Base-by-base conservation (phyloP, 768 basidiomycete species). In the Tricholoma saponaceum region DNA sequence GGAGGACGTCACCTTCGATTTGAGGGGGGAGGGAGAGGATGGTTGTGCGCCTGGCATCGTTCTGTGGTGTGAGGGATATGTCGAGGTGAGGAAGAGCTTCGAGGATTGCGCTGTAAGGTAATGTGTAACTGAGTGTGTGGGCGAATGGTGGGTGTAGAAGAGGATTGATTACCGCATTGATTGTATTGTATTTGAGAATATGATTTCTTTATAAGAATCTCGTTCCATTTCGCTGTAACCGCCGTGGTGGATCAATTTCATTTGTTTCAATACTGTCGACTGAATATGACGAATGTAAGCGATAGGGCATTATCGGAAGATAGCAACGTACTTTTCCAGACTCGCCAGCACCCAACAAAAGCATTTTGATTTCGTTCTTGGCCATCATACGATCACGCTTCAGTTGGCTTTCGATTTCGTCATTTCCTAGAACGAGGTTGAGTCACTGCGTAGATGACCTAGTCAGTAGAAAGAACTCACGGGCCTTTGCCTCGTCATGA, bases 311-410 rank as follows among this genome's bases (percentile, higher is more conserved):
- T 30, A 6, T 10, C 30, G 30, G 33, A 13, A 12, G 4, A 13
- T 35, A 16, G 16, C 16, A 14, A 73, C 78, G 13, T 49, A 89
- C 89, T 83, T 98, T 97, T 66, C 95, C 95, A 54, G 92, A 95
- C 81, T 97, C 95, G 75, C 96, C 95, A 58, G 96, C 95, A 57
- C 96, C 96, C 25, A 98, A 80, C 58, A 98, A 71, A 60, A 98
- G 70, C 95, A 98, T 96, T 79, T 98, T 95, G 69, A 95, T 93
- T 72, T 95, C 93, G 66, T 94, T 95, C 80, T 92, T 92, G 43
- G 88, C 87, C 82, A 88, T 85, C 79, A 90, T 83, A 44, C 89
- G 77, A 76, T 96, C 94, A 66, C 86, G 79, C 79, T 89, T 92
- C 63, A 96, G 84, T 73, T 96, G 94, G 74, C 76, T 88, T 79